Base-by-base conservation (phyloP, 2,329 filamentous ascomycete genomes). In the Colletotrichum euphorbiae region DNA sequence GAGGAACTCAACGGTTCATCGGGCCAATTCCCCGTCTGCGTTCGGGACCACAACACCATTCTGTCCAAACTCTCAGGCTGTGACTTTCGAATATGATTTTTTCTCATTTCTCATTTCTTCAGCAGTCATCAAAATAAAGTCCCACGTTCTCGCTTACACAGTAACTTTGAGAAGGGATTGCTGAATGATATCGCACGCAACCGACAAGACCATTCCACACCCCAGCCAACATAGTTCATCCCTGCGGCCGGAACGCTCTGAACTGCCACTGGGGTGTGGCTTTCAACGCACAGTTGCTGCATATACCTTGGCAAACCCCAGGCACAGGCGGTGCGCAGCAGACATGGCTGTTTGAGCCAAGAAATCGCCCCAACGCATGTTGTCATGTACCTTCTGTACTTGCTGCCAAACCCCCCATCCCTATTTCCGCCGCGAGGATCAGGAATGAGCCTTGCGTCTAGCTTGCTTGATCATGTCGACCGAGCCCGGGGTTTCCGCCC, bases 101-200 rank as follows among this genome's bases (percentile, higher is more conserved):
- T 21, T 31, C 43, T 38, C 56, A 50, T 40, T 12, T 59, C 15
- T 50, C 43, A 59, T 42, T 59, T 48, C 36, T 42, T 12, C 36
- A 52, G 21, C 46, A 42, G 46, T 61, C 58, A 51, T n/a, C n/a
- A 3, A 33, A 6, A n/a, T 28, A 17, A 38, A 8, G 4, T 19
- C 17, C 28, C 21, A 9, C 36, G 8, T 48, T 13, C 9, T 24
- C n/a, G 48, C 28, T 17, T 33, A 17, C 13, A 33, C 6, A 6
- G 7, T n/a, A 24, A 52, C 52, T 43, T 40, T 9, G 6, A 52
- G 21, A 15, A 52, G 31, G 38, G 46, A 13, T 24, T 42, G 13
- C 21, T 13, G 38, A 50, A 55, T 66, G 48, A 69, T 60, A 69
- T 56, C 66, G 59, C 55, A 54, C 40, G 21, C 48, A 48, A 48